phyloP scores from a whole-genome alignment of 176 grass and related monocot species.

The Alopecurus myosuroides region DNA sequence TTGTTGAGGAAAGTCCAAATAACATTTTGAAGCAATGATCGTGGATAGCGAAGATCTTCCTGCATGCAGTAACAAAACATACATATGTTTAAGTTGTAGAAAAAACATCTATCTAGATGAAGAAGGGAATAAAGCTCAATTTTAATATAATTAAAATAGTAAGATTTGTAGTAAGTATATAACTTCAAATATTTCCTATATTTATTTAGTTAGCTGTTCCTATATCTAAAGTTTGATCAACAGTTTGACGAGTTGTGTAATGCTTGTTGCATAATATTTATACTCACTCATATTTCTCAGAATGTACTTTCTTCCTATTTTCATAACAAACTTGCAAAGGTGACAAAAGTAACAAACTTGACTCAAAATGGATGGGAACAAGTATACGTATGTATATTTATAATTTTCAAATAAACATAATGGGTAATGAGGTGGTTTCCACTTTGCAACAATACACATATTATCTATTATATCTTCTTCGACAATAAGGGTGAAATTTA shows the following conservation, averaged over 20 bases:
- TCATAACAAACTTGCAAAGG: not conserved
- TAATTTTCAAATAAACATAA: not conserved
- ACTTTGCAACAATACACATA: not conserved
- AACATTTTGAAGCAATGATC: conserved; percentile 35
- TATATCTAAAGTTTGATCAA: not conserved
- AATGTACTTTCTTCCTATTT: not conserved
- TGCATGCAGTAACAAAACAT: not conserved
- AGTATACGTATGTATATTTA: not conserved
- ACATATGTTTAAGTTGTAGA: not conserved
- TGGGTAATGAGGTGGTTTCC: not conserved
- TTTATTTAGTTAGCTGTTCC: not conserved
- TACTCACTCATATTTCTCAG: not conserved
- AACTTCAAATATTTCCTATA: not conserved
- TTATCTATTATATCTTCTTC: not conserved
- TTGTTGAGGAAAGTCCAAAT: conserved; percentile 39
- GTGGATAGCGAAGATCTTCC: conserved; percentile 46
- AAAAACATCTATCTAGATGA: not conserved
- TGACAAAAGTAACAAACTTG: not conserved
- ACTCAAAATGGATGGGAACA: not conserved
- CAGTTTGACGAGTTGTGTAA: not conserved
- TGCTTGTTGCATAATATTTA: not conserved
- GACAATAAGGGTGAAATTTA: not conserved
- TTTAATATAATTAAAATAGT: not conserved
- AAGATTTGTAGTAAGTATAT: not conserved
- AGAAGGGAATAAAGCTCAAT: not conserved